Evolutionary conservation across 768 basidiomycete species (phyloP), one percentile per base, ranked within the genome.

Genomic region (Suillus cothurnatus): DNA sequence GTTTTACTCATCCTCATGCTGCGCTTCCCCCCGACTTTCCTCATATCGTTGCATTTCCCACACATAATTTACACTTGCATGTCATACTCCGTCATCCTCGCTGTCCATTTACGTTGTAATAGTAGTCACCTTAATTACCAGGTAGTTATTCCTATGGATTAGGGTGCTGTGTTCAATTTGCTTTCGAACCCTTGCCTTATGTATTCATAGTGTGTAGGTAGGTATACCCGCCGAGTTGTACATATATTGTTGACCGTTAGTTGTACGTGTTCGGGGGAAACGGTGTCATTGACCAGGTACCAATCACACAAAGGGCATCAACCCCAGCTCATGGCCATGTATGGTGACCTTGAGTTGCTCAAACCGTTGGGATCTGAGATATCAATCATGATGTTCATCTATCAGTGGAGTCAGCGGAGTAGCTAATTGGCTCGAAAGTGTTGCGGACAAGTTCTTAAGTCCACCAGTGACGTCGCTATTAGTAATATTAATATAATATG

Each of bases 61-160:
- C 57, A 41, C 52, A 53, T 60, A 65, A 50, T 55, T 64, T 66
- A 50, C 41, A 36, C 56, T 56, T 39, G 43, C 43, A 60, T 55
- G 43, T 53, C 65, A 66, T 56, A 61, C 26, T 53, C 31, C 39
- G 34, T 53, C 39, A 65, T 68, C 61, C 61, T 28, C 55, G 67
- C 66, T 74, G 71, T 76, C 67, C 70, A 77, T 68, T 73, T 77
- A 77, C 71, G 68, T 61, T 76, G 75, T 76, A 76, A 69, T 62
- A 70, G 36, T 77, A 76, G 76, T 76, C 62, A 57, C 39, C 73
- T 41, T 61, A 64, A 49, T 47, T 76, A 74, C 45, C 72, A 45
- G 57, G 61, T 67, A 70, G 62, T 63, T 61, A 52, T 14, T 47
- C 63, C 39, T 63, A 65, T 49, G 61, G 43, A 52, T 36, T 64